These are phyloP conservation scores for Escallonia herrerae DNA, from an alignment of 129 eudicot species.

Conservation along the genomic window DNA sequence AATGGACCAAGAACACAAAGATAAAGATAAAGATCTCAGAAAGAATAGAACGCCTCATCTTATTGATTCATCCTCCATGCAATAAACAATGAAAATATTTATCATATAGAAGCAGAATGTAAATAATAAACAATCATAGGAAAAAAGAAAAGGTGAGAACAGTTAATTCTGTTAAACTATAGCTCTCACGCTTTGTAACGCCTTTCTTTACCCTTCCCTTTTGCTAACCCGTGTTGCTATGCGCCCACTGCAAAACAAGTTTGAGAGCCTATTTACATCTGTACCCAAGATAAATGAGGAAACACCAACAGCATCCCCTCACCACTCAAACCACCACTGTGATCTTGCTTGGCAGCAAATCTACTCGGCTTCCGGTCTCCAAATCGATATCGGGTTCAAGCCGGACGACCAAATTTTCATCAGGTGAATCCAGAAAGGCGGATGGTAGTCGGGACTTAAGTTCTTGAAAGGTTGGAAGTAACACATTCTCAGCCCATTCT, in stretches of 20 bases:
- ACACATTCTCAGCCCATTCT: slow-evolving; percentile 48
- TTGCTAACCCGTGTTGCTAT: not conserved
- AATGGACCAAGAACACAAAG: no score
- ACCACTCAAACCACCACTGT: slow-evolving; percentile 37
- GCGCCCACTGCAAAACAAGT: not conserved
- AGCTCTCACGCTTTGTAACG: slow-evolving; percentile 7
- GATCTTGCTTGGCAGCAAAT: slow-evolving; percentile 73
- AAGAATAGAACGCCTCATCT: slow-evolving; percentile 23
- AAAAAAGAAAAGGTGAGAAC: slow-evolving; percentile 11
- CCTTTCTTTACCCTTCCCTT: not conserved
- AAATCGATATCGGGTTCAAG: slow-evolving; percentile 41
- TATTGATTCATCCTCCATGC: slow-evolving; percentile 14
- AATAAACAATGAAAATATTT: slow-evolving; percentile 12
- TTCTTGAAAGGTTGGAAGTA: slow-evolving; percentile 6
- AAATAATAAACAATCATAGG: not conserved
- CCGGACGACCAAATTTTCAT: slow-evolving; percentile 33
- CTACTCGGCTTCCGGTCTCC: slow-evolving; percentile 33
- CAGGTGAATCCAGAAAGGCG: slow-evolving; percentile 1
- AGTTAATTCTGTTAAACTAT: slow-evolving; percentile 18
- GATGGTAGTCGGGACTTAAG: slow-evolving; percentile 17
- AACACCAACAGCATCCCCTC: slow-evolving; percentile 7
- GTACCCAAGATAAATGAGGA: not conserved
- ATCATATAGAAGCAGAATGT: slow-evolving; percentile 1
- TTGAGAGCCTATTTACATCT: slow-evolving; percentile 29
- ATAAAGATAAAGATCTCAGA: not conserved